A percentile compares a stretch with the other conserved stretches of the same genome.
Conservation (phyloP, 257 asterid species). For the Capsicum rhomboideum region DNA sequence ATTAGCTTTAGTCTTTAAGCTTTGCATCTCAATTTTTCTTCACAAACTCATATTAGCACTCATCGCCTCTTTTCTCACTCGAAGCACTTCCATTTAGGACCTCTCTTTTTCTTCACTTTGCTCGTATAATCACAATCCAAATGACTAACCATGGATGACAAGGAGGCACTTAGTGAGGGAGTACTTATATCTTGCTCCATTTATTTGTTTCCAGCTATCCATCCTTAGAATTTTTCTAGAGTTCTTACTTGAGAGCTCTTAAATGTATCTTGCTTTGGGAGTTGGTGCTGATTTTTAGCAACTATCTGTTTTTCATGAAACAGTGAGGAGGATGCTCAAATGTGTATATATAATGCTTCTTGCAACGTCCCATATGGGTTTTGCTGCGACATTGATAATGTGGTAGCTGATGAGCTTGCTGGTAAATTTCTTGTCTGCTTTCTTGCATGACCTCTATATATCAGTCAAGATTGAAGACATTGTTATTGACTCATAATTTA, state of each 20-base stretch:
- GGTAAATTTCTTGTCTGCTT: constrained; percentile 21
- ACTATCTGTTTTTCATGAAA: not conserved
- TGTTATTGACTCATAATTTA: not conserved
- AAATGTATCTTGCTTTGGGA: not conserved
- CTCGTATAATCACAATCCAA: not conserved
- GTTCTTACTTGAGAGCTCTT: not conserved
- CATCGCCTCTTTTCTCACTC: not conserved
- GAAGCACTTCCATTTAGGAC: not conserved
- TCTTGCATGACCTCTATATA: not conserved
- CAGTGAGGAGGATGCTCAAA: constrained; percentile 82
- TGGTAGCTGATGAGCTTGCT: constrained; percentile 47
- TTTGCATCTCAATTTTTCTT: not conserved
- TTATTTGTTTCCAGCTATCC: not conserved
- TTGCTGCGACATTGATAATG: constrained; percentile 78
- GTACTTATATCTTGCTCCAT: not conserved
- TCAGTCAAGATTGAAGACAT: not conserved
- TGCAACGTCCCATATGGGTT: constrained; percentile 54
- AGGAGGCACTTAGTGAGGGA: not conserved
- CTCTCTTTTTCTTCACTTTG: not conserved
- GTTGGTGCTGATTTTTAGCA: not conserved
- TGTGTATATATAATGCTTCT: constrained; percentile 78
- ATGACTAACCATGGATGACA: not conserved
- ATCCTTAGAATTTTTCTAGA: not conserved
- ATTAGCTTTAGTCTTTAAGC: not conserved
- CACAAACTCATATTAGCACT: not conserved